Evolutionary conservation across 208 protist species (phyloP).

Genomic region (Crithidia mellificae): DNA sequence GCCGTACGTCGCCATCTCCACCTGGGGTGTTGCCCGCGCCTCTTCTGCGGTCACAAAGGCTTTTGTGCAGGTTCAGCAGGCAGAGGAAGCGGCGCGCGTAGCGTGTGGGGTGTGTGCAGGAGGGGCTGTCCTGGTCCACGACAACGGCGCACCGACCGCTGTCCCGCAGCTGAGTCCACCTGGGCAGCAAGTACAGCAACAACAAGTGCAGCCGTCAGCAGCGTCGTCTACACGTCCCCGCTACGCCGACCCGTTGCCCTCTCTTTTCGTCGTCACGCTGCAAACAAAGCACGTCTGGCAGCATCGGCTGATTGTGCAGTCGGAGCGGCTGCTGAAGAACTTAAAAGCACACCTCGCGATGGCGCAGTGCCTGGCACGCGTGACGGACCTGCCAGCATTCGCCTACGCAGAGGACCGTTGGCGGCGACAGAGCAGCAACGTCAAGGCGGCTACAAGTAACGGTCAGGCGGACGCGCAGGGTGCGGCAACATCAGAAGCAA

Average conservation of each 20-base stretch:
- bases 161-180: slow-evolving; percentile 8
- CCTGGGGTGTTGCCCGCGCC: slow-evolving; percentile 38
- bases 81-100: slow-evolving; percentile 6
- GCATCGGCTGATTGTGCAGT: slow-evolving; percentile 35
- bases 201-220: slow-evolving; percentile 9
- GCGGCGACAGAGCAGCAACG: slow-evolving; percentile 1
- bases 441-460: slow-evolving; percentile 1
- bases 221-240: slow-evolving; percentile 15
- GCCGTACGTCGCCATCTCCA: slow-evolving; percentile 59
- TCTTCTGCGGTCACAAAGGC: slow-evolving; percentile 17
- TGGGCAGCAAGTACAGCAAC: not conserved
- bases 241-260: slow-evolving; percentile 13
- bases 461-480: not conserved
- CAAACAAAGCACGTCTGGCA: slow-evolving; percentile 54
- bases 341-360: slow-evolving; percentile 30
- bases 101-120: too few species aligned
- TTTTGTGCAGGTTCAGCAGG: slow-evolving; percentile 29
- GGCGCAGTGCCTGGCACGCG: slow-evolving; percentile 17
- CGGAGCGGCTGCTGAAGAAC: slow-evolving; percentile 30
- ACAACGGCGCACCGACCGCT: not conserved
- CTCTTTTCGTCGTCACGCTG: slow-evolving; percentile 43
- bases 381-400: slow-evolving; percentile 63
- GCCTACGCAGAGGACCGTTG: slow-evolving; percentile 18
- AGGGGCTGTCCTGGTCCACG: too few species aligned
- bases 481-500: not conserved